Evolutionary conservation across 352 stramenopile genomes (phyloP).

Genomic region (Pythium utonaiense): DNA sequence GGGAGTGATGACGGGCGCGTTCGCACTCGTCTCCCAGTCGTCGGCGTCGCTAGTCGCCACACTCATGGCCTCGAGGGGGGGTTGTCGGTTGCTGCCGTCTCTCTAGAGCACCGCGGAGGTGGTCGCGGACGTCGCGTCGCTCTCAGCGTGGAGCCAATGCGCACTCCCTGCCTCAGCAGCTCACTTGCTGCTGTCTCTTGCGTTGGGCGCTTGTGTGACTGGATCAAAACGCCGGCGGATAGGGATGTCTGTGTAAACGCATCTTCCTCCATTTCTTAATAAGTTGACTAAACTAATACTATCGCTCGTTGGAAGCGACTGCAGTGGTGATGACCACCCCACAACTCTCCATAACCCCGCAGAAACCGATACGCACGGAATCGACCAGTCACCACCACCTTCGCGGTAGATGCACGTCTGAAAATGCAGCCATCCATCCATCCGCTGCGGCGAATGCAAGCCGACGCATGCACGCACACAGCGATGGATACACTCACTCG

Average conservation of each 20-base stretch:
- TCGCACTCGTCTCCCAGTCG: slow-evolving; percentile 20
- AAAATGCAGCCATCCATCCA: slow-evolving; percentile 2
- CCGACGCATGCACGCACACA: not conserved
- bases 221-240: slow-evolving; percentile 18
- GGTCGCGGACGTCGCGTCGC: not conserved
- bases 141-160: not conserved
- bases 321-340: not conserved
- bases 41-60: slow-evolving; percentile 6
- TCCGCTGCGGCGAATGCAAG: not conserved
- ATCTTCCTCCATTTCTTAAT: slow-evolving; percentile 29
- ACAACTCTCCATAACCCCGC: not conserved
- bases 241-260: slow-evolving; percentile 13
- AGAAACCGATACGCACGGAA: slow-evolving; percentile 10
- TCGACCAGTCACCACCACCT: not conserved
- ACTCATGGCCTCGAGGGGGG: slow-evolving; percentile 2
- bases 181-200: not conserved
- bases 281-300: slow-evolving; percentile 28
- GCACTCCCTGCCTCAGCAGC: not conserved
- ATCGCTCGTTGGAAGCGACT: not conserved
- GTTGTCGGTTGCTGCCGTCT: not conserved
- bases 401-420: not conserved
- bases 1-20: slow-evolving; percentile 10
- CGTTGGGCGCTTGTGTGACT: slow-evolving; percentile 17
- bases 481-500: not conserved
- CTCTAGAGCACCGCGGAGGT: not conserved